Percentiles rank a stretch among this genome's conserved stretches.
phyloP scores from a whole-genome alignment of 176 grass and related monocot species.

The Bonia amplexicaulis region DNA sequence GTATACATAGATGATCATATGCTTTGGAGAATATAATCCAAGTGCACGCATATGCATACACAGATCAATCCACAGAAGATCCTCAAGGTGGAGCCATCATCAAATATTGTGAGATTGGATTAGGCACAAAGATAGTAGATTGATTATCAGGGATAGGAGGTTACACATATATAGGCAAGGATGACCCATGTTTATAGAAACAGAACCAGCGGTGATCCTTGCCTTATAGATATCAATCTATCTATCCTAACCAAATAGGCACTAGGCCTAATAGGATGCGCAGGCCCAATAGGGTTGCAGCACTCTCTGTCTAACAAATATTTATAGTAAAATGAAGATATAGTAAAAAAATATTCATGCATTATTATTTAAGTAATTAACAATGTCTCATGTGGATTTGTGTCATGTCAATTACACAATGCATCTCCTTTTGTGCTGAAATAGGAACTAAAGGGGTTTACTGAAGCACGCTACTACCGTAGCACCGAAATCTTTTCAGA shows the following conservation, averaged over 20 bases:
- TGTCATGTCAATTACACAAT: neutral
- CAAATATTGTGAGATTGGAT: neutral
- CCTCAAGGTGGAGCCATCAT: neutral
- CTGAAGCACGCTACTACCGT: neutral
- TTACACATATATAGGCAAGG: too few relatives aligned
- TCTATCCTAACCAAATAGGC: too few relatives aligned
- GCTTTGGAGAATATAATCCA: neutral
- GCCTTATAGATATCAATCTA: too few relatives aligned
- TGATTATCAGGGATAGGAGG: too few relatives aligned
- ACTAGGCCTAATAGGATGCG: too few relatives aligned
- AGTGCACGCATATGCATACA: neutral
- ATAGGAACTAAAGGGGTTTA: neutral
- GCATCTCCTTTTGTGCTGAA: neutral
- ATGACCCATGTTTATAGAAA: too few relatives aligned
- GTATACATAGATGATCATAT: neutral
- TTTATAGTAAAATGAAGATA: neutral
- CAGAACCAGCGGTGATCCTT: too few relatives aligned
- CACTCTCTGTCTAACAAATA: neutral
- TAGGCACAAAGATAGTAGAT: too few relatives aligned
- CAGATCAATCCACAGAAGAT: neutral
- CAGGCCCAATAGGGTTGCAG: too few relatives aligned
- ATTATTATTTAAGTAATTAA: neutral
- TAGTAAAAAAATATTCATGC: neutral
- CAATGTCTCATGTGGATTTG: neutral
- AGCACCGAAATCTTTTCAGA: neutral